Evolutionary conservation across 495 filamentous ascomycete genomes (phyloP).

Genomic region (Neurospora sp.): DNA sequence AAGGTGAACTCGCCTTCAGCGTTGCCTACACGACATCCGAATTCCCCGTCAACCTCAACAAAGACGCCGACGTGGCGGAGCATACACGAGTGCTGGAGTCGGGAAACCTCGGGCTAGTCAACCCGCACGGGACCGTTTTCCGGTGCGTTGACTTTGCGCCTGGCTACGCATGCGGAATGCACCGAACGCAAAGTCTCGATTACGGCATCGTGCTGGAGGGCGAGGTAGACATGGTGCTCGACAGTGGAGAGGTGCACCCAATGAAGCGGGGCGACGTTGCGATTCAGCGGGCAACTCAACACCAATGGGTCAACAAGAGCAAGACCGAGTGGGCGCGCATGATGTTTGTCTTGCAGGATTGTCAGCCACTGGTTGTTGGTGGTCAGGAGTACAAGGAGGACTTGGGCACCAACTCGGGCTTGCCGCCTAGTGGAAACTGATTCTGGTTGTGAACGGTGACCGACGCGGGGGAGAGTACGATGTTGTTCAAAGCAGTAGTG

Average conservation of each 20-base stretch:
- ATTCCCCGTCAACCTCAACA: conserved; percentile 45
- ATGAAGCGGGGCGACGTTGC: conserved; percentile 54
- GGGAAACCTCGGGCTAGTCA: conserved; percentile 36
- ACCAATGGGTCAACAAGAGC: conserved; percentile 55
- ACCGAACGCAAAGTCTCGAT: conserved; percentile 63
- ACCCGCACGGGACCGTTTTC: conserved; percentile 43
- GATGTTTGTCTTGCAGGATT: conserved; percentile 49
- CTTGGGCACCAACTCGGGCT: conserved; percentile 18
- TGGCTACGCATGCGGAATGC: conserved; percentile 47
- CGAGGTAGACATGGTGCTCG: conserved; percentile 51
- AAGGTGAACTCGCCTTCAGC: conserved; percentile 22
- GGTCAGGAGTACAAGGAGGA: conserved; percentile 40
- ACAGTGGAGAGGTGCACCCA: conserved; percentile 43
- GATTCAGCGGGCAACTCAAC: conserved; percentile 58
- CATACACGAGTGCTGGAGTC: conserved; percentile 23
- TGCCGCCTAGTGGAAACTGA: conserved; percentile 31
- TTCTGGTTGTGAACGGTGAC: not conserved
- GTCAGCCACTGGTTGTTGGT: conserved; percentile 29
- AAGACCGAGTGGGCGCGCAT: conserved; percentile 46
- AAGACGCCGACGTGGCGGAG: conserved; percentile 39
- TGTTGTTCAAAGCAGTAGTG: not conserved
- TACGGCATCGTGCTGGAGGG: conserved; percentile 75
- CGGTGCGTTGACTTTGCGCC: conserved; percentile 55
- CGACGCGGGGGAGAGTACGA: not conserved
- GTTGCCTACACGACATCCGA: conserved; percentile 40